Evolutionary conservation across 371 early-diverging fungal species (phyloP), one percentile per base, ranked within the genome.

Genomic region (Nematocida sp.): DNA sequence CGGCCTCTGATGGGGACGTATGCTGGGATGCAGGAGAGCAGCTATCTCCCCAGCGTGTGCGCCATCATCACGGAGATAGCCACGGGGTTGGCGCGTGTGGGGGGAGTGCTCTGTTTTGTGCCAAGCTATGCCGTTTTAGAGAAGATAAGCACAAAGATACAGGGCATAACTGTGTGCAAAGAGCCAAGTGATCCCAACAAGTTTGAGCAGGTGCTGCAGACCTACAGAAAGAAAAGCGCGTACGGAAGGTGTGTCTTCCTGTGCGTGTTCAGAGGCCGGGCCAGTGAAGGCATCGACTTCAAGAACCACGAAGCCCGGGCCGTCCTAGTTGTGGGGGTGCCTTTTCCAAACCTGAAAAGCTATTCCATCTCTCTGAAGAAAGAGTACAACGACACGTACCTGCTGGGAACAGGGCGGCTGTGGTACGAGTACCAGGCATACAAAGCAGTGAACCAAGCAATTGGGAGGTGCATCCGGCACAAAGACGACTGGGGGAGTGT

Each of bases 211-310:
- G 29, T 77, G 80, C 15, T 81, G 87, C 49, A 80, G 76, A 1
- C 46, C 54, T 19, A 89, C 84, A 54, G 78, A 76, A 21, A 58
- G 45, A 40, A 64, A 40, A 79, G 8, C 31, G 46, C 19, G 45
- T 38, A 45, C 5, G 74, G 76, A 36, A 87, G 2, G 77, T 87
- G 53, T 83, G 87, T 19, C 85, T 87, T 86, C 31, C 77, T 86
- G 60, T 83, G 85, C 36, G 86, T 86, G 0, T 91, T 87, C 77
- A 84, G 93, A 29, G 95, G 95, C 1, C 94, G 91, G 81, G 90
- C 90, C 0, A 87, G 88, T 34, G 95, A 95, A 80, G 95, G 95
- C 7, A 88, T 93, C 52, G 93, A 95, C 77, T 94, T 95, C 79
- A 87, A 87, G 2, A 92, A 95, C 81, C 81, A 86, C 40, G 85